Percentiles rank a stretch among this genome's conserved stretches.
These are phyloP conservation scores for Cordyceps cicadae DNA, from an alignment of 2,329 filamentous ascomycete species.

Conservation along the genomic window DNA sequence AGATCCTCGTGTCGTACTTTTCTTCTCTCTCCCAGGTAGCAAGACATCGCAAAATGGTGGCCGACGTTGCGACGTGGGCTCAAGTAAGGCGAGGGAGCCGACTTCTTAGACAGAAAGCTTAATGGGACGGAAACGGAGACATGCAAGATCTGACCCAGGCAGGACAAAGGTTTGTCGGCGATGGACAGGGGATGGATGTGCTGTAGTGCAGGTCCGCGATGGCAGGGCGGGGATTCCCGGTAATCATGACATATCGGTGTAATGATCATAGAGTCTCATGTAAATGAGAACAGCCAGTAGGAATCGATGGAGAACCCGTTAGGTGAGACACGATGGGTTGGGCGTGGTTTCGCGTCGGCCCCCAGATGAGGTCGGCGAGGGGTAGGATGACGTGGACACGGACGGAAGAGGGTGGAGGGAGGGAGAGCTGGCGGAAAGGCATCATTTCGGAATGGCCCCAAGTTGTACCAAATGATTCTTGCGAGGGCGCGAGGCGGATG, in stretches of 20 bases:
- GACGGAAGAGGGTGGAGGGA: not conserved
- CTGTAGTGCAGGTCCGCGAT: not conserved
- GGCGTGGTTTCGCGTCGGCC: slow-evolving; percentile 5
- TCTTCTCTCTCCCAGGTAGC: not conserved
- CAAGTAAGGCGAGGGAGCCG: not conserved
- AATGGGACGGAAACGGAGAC: not conserved
- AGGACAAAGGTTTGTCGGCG: not conserved
- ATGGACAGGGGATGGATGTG: not conserved
- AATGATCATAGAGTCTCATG: not conserved
- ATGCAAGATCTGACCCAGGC: slow-evolving; percentile 1
- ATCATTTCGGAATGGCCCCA: not conserved
- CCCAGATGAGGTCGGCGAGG: not conserved
- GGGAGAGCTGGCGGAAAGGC: not conserved
- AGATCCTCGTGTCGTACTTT: not conserved
- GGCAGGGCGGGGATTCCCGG: not conserved
- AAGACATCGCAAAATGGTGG: not conserved
- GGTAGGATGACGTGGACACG: not conserved
- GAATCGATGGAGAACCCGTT: slow-evolving; percentile 1
- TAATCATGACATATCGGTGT: not conserved
- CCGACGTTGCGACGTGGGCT: not conserved
- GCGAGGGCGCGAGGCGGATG: not conserved
- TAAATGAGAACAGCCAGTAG: not conserved
- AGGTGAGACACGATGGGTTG: slow-evolving; percentile 2
- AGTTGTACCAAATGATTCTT: not conserved
- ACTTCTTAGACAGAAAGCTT: not conserved